Conservation (phyloP, 192 early-diverging fungal species). For the Podila verticillata region DNA sequence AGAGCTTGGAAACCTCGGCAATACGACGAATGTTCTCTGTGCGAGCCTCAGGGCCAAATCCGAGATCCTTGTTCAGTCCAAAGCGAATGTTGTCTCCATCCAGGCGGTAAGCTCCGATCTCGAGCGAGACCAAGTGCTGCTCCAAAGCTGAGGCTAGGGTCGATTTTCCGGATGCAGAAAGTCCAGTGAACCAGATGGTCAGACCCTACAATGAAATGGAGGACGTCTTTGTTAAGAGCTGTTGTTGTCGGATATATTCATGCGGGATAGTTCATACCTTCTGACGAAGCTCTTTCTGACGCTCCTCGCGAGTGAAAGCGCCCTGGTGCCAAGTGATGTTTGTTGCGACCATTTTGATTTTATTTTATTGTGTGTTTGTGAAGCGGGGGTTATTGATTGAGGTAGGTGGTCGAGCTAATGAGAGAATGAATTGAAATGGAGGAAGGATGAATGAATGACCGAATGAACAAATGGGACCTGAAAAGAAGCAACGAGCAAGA, state of each 20-base stretch:
- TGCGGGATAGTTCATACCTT: constrained; percentile 50
- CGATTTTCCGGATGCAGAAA: constrained; percentile 95
- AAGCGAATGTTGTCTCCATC: constrained; percentile 99
- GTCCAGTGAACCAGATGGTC: constrained; percentile 94
- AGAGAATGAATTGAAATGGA: neutral
- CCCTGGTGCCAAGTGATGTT: constrained; percentile 95
- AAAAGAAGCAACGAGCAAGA: neutral
- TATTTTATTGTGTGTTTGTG: neutral
- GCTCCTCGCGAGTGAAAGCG: constrained; percentile 76
- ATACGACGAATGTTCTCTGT: constrained; percentile 97
- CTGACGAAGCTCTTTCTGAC: constrained; percentile 73
- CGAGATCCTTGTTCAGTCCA: constrained; percentile 94
- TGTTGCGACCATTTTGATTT: constrained; percentile 59
- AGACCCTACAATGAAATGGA: constrained; percentile 62
- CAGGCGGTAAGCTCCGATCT: constrained; percentile 85
- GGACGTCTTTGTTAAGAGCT: constrained; percentile 2
- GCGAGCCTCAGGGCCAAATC: constrained; percentile 90
- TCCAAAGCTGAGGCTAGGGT: constrained; percentile 92
- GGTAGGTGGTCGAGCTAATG: neutral
- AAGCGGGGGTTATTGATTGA: neutral
- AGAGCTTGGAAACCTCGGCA: constrained; percentile 91
- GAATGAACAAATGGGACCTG: neutral
- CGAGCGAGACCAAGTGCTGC: constrained; percentile 82
- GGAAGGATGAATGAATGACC: neutral
- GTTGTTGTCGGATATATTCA: neutral